Base-by-base conservation (phyloP, 2,329 filamentous ascomycete species). In the Penicillium sp. region DNA sequence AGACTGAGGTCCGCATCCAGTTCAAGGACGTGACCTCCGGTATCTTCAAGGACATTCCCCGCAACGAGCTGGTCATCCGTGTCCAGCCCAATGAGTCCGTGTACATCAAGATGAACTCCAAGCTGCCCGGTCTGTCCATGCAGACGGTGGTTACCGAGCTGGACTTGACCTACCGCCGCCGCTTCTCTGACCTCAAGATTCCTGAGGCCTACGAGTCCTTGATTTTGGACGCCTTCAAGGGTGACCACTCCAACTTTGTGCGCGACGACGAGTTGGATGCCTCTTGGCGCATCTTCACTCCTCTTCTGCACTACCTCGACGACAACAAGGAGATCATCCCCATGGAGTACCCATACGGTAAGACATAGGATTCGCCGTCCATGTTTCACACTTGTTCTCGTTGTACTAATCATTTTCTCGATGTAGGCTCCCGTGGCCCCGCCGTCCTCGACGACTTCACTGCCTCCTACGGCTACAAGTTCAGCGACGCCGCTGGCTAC, bases 21-120 rank as follows among this genome's bases (percentile, higher is more conserved):
- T 99, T 97, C 89, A 97, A 97, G 85, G 95, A 99, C 76, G 95
- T 99, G 67, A 98, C 95, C 25, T 97, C 93, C 52, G 95, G 96
- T 69, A 99, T 99, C 80, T 99, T 99, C 84, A 98, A 98, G 86
- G 94, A 99, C 78, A 99, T 99, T 75, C 96, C 95, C 62, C 90
- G 96, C 70, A 99, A 99, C 83, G 95, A 99, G 83, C 90, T 99
- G 68, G 95, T 99, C 73, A 97, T 99, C 83, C 93, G 95, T 70
- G 96, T 99, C 68, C 95, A 99, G 84, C 95, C 95, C 72, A 99
- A 99, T 83, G 95, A 99, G 85, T 96, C 92, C 76, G 93, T 99
- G 69, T 99, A 99, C 83, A 96, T 98, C 80, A 99, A 99, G 88
- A 99, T 99, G 95, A 99, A 99, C 89, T 98, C 94, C 33, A 99